These are phyloP conservation scores for Xerocomellus chrysenteron DNA, from an alignment of 768 basidiomycete species.

Conservation along the genomic window DNA sequence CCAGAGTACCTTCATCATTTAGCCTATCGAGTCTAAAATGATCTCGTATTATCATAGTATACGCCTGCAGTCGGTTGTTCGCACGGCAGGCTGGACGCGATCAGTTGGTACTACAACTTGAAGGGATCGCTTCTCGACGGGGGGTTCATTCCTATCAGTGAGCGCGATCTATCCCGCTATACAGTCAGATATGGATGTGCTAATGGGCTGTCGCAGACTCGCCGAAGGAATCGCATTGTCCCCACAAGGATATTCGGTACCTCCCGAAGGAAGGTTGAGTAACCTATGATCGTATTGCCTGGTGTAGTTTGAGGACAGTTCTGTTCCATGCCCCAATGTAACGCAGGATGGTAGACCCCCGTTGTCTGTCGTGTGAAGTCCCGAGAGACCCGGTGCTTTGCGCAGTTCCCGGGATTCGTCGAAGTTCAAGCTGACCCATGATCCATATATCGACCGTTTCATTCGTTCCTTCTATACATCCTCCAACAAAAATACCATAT, in stretches of 20 bases:
- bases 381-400: neutral
- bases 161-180: constrained; percentile 7
- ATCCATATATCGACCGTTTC: neutral
- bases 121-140: constrained; percentile 67
- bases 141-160: constrained; percentile 58
- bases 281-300: no score
- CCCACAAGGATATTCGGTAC: constrained; percentile 57
- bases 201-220: constrained; percentile 44
- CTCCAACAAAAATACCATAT: no score
- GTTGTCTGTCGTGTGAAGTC: no score
- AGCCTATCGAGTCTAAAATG: neutral
- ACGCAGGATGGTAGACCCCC: no score
- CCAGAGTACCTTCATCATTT: neutral
- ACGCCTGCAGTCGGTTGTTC: constrained; percentile 52
- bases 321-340: neutral
- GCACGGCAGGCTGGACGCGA: constrained; percentile 37
- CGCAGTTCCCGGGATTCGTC: neutral
- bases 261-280: constrained; percentile 43
- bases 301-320: neutral
- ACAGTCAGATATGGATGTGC: neutral
- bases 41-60: constrained; percentile 30
- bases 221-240: constrained; percentile 52
- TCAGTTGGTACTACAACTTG: constrained; percentile 64
- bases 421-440: no score
- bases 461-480: neutral